These are phyloP conservation scores for Eimeria mitis DNA, from an alignment of 169 alveolate genomes.

Conservation along the genomic window DNA sequence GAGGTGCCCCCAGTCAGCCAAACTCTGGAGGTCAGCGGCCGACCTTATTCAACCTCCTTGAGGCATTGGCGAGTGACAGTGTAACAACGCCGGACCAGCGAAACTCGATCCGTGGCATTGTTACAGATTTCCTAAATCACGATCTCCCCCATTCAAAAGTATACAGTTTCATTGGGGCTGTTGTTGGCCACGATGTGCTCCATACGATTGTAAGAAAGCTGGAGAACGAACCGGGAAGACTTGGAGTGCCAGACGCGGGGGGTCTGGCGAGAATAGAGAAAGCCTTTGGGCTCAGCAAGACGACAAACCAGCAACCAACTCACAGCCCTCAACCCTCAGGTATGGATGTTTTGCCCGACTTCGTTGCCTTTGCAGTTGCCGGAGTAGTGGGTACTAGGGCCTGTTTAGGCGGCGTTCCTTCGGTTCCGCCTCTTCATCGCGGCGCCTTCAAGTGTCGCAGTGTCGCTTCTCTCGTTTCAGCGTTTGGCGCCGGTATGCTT, in stretches of 20 bases:
- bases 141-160: slow-evolving; percentile 93
- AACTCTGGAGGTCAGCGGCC: slow-evolving; percentile 86
- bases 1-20: slow-evolving; percentile 12
- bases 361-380: background rate
- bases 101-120: slow-evolving; percentile 93
- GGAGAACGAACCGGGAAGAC: slow-evolving; percentile 90
- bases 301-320: slow-evolving; percentile 83
- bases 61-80: slow-evolving; percentile 91
- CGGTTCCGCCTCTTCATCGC: background rate
- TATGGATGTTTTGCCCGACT: background rate
- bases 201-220: slow-evolving; percentile 90
- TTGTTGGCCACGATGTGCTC: slow-evolving; percentile 92
- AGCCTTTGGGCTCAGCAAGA: slow-evolving; percentile 90
- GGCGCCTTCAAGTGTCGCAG: background rate
- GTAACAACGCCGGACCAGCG: slow-evolving; percentile 95
- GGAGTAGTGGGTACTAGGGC: background rate
- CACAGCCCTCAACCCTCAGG: slow-evolving; percentile 52
- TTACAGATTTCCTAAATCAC: slow-evolving; percentile 91
- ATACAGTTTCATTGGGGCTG: slow-evolving; percentile 93
- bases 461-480: background rate
- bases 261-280: slow-evolving; percentile 92
- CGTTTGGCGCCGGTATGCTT: background rate
- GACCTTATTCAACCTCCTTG: slow-evolving; percentile 91
- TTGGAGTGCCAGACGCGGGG: slow-evolving; percentile 91
- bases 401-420: background rate